Conservation (phyloP, 148 eudicot genomes). For the Camellia japonica region DNA sequence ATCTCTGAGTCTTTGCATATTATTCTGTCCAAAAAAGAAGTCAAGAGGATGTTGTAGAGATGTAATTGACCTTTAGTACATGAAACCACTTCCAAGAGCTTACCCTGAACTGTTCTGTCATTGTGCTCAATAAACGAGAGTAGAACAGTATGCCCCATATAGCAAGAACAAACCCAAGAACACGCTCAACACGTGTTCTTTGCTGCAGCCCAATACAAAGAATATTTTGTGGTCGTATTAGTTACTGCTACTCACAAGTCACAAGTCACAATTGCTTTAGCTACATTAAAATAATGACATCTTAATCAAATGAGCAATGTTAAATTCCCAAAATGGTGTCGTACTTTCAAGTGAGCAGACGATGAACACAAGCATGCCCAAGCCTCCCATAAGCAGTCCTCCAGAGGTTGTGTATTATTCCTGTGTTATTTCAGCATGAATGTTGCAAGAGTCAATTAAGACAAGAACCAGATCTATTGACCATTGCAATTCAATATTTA, state of each 20-base stretch:
- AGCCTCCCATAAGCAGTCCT: conserved; percentile 98
- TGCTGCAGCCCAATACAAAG: conserved; percentile 53
- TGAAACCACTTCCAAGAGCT: conserved; percentile 21
- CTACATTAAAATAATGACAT: not conserved
- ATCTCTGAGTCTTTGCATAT: conserved; percentile 92
- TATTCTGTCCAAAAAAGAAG: conserved; percentile 52
- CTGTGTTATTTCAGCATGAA: conserved; percentile 37
- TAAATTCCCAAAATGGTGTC: conserved; percentile 27
- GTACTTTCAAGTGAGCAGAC: conserved; percentile 79
- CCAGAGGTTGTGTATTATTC: conserved; percentile 60
- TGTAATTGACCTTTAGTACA: conserved; percentile 15
- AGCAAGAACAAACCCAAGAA: conserved; percentile 89
- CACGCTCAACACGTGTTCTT: conserved; percentile 72
- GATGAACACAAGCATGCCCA: conserved; percentile 94
- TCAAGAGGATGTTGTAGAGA: conserved; percentile 25
- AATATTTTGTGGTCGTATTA: not conserved
- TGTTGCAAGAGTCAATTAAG: not conserved
- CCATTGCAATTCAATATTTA: no score
- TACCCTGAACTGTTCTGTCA: conserved; percentile 99
- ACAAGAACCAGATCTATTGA: no score
- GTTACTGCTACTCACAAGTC: no score
- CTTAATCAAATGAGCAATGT: conserved; percentile 12
- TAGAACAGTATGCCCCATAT: conserved; percentile 96
- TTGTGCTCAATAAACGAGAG: conserved; percentile 92
- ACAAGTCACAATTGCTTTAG: conserved; percentile 5